Percentiles rank a stretch among this genome's conserved stretches.
Evolutionary conservation across 768 basidiomycete genomes (phyloP).

Genomic region (Pleurotus salmoneostramineus): DNA sequence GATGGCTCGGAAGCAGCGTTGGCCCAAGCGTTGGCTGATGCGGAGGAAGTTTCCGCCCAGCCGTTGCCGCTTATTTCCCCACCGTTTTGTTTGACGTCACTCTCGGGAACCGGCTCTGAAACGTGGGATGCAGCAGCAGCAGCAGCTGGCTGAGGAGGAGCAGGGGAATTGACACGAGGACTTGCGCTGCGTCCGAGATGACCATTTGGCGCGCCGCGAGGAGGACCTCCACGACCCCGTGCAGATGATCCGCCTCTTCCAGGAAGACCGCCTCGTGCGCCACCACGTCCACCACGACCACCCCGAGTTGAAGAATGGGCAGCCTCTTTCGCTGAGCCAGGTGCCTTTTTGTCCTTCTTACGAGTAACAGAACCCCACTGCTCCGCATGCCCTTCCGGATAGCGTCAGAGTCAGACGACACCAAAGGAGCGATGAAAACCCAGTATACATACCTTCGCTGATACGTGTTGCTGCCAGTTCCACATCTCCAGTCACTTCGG

Average conservation of each 20-base stretch:
- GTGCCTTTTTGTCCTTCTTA: slow-evolving; percentile 83
- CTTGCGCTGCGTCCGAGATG: slow-evolving; percentile 31
- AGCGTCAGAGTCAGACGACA: slow-evolving; percentile 16
- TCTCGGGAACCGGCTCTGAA: slow-evolving; percentile 8
- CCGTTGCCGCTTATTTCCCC: background rate
- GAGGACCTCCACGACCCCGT: slow-evolving; percentile 25
- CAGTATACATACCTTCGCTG: slow-evolving; percentile 53
- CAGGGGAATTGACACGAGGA: slow-evolving; percentile 20
- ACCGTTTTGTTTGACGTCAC: background rate
- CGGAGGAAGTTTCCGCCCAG: slow-evolving; percentile 4
- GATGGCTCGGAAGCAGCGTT: slow-evolving; percentile 4
- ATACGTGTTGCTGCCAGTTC: slow-evolving; percentile 71
- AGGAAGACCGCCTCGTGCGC: slow-evolving; percentile 49
- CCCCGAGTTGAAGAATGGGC: slow-evolving; percentile 34
- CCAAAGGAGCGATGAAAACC: background rate
- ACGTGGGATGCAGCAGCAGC: slow-evolving; percentile 16
- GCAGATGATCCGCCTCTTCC: slow-evolving; percentile 52
- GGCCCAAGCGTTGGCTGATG: background rate
- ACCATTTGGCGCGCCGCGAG: slow-evolving; percentile 28
- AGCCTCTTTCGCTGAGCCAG: slow-evolving; percentile 49
- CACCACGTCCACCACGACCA: slow-evolving; percentile 54
- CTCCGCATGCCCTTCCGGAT: slow-evolving; percentile 57
- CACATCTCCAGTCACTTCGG: slow-evolving; percentile 66
- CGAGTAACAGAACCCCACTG: slow-evolving; percentile 83
- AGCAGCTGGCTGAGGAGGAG: slow-evolving; percentile 20